Conservation (phyloP, 345 rosid species). For the Eucalyptus sideroxylon region DNA sequence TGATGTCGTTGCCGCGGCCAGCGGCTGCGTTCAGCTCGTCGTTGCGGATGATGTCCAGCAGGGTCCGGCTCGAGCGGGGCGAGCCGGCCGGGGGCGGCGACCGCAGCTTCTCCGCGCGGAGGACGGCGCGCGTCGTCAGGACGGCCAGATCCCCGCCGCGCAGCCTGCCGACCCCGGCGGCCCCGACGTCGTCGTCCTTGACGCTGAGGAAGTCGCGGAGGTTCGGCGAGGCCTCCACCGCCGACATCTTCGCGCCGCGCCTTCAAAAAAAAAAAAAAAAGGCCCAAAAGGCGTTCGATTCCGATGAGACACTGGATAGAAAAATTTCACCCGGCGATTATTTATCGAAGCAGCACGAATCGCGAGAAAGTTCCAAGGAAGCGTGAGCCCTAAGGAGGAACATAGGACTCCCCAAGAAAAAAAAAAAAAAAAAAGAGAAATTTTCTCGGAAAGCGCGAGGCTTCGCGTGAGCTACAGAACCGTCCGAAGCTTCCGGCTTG, state of each 20-base stretch:
- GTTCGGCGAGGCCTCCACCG: conserved; percentile 15
- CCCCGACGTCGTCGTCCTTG: conserved; percentile 1
- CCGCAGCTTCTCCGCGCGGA: conserved; percentile 9
- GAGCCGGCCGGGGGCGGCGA: conserved; percentile 2
- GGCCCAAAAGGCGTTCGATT: neutral
- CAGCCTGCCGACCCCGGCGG: neutral
- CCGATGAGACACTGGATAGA: neutral
- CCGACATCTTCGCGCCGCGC: conserved; percentile 25
- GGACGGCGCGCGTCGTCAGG: neutral
- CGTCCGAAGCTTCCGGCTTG: neutral
- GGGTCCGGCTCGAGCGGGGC: conserved; percentile 15
- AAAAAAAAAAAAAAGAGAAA: neutral
- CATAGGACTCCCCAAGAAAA: no score
- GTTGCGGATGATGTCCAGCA: conserved; percentile 47
- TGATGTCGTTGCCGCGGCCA: conserved; percentile 3
- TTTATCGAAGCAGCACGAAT: neutral
- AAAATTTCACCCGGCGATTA: neutral
- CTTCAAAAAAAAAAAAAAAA: neutral
- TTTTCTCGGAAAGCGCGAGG: neutral
- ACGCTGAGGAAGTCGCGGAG: conserved; percentile 4
- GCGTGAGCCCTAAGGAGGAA: neutral
- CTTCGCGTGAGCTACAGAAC: neutral
- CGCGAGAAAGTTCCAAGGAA: neutral
- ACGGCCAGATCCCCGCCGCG: neutral
- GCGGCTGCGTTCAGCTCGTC: conserved; percentile 31